phyloP scores from a whole-genome alignment of 768 basidiomycete genomes.

The Tylopilus sp. region DNA sequence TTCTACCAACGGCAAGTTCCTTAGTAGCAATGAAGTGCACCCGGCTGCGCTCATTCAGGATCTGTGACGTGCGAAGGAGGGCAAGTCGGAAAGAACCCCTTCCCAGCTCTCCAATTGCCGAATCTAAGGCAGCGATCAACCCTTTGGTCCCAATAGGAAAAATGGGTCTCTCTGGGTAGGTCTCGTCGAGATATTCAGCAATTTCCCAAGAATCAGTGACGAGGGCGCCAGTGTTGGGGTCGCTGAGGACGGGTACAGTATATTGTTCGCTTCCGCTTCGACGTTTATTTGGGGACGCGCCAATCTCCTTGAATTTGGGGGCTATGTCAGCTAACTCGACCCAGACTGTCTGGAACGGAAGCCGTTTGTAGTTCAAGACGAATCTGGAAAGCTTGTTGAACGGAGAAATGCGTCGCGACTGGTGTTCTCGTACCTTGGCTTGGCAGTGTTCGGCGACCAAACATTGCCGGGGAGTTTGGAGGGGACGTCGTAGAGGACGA shows the following conservation, averaged over 20 bases:
- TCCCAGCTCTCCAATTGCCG: not conserved
- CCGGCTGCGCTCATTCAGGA: slow-evolving; percentile 34
- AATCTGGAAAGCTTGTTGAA: slow-evolving; percentile 21
- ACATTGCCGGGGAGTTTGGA: slow-evolving; percentile 28
- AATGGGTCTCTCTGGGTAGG: slow-evolving; percentile 31
- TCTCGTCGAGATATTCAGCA: slow-evolving; percentile 34
- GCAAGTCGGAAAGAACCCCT: slow-evolving; percentile 8
- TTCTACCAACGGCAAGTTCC: slow-evolving; percentile 29
- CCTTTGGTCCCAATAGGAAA: slow-evolving; percentile 23
- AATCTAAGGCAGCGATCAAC: slow-evolving; percentile 22
- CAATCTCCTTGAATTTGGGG: slow-evolving; percentile 22
- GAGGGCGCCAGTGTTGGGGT: slow-evolving; percentile 27
- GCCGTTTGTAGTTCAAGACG: slow-evolving; percentile 29
- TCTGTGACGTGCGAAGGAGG: slow-evolving; percentile 21
- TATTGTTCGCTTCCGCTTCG: slow-evolving; percentile 21
- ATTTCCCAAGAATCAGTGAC: slow-evolving; percentile 32
- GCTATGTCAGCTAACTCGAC: slow-evolving; percentile 34
- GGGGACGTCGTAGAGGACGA: slow-evolving; percentile 37
- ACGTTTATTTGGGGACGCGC: slow-evolving; percentile 19
- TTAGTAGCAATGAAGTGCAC: slow-evolving; percentile 38
- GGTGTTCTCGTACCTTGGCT: slow-evolving; percentile 28
- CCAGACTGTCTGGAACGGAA: slow-evolving; percentile 34
- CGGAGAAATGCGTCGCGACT: not conserved
- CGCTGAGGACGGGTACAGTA: slow-evolving; percentile 34
- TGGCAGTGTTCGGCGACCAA: slow-evolving; percentile 39